phyloP scores from a whole-genome alignment of 2,329 filamentous ascomycete genomes.

The Graphilbum ipis-grandicollis region DNA sequence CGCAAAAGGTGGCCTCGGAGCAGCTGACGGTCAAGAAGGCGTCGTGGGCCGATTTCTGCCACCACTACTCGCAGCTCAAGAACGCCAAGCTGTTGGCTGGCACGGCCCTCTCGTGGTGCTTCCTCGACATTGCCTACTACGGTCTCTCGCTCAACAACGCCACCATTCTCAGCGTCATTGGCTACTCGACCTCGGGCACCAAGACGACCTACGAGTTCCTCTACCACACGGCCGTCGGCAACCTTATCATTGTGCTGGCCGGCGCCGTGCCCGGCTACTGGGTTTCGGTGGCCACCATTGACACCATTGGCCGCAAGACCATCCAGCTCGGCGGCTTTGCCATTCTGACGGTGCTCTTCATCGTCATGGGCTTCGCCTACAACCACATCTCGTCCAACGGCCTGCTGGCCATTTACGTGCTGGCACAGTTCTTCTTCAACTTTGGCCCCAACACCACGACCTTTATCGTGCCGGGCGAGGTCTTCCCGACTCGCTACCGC shows the following conservation, averaged over 20 bases:
- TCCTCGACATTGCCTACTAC: conserved; percentile 46
- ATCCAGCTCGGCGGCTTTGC: conserved; percentile 52
- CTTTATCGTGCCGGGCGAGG: conserved; percentile 38
- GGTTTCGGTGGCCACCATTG: conserved; percentile 53
- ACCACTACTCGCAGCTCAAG: conserved; percentile 53
- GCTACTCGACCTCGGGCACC: conserved; percentile 39
- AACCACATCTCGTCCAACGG: conserved; percentile 30
- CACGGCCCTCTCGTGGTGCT: conserved; percentile 76
- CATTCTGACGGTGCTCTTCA: conserved; percentile 42
- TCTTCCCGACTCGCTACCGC: conserved; percentile 38
- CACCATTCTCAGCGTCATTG: conserved; percentile 53
- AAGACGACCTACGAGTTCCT: conserved; percentile 49
- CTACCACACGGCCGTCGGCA: conserved; percentile 60
- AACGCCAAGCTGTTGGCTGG: conserved; percentile 43
- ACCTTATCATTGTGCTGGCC: conserved; percentile 62
- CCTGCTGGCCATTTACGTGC: conserved; percentile 36
- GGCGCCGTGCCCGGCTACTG: conserved; percentile 74
- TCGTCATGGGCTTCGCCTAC: conserved; percentile 47
- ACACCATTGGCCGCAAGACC: conserved; percentile 59
- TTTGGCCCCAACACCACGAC: conserved; percentile 40
- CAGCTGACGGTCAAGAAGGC: conserved; percentile 51
- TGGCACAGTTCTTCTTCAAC: conserved; percentile 44
- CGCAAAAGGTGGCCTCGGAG: conserved; percentile 32
- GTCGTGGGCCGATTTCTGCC: conserved; percentile 52
- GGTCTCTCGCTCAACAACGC: conserved; percentile 62